Evolutionary conservation across 768 basidiomycete species (phyloP).

Genomic region (Mycena pura): DNA sequence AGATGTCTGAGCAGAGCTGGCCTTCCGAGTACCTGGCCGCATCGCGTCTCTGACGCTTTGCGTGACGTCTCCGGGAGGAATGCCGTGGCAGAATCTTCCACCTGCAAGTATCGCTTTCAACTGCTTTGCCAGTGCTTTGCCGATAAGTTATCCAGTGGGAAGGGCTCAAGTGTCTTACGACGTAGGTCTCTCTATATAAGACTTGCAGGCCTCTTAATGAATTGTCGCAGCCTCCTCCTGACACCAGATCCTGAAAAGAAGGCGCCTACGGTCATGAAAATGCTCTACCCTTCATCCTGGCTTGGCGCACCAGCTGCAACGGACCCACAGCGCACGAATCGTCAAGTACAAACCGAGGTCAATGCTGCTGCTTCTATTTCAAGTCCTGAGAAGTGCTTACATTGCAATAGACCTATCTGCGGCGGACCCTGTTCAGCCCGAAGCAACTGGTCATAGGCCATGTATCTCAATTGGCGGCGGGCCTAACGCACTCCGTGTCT

Average conservation of each 20-base stretch:
- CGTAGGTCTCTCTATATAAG: constrained; percentile 28
- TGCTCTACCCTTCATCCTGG: constrained; percentile 69
- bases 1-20: constrained; percentile 58
- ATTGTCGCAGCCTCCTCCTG: constrained; percentile 35
- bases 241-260: constrained; percentile 56
- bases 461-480: constrained; percentile 76
- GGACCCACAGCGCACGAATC: constrained; percentile 67
- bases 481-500: constrained; percentile 64
- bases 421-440: constrained; percentile 58
- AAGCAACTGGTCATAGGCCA: constrained; percentile 67
- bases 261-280: constrained; percentile 56
- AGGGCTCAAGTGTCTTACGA: constrained; percentile 44
- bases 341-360: constrained; percentile 64
- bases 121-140: too few species aligned
- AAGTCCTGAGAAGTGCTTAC: too few species aligned
- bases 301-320: constrained; percentile 55
- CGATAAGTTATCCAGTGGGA: background rate
- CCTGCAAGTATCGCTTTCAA: constrained; percentile 51
- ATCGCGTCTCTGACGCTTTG: constrained; percentile 69
- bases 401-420: constrained; percentile 47
- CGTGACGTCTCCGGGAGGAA: constrained; percentile 75
- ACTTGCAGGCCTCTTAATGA: background rate
- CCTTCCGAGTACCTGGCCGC: constrained; percentile 67
- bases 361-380: constrained; percentile 8
- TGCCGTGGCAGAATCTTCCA: constrained; percentile 63